These are phyloP conservation scores for Decorospora gaudefroyi DNA, from an alignment of 2,329 filamentous ascomycete species.

Conservation along the genomic window DNA sequence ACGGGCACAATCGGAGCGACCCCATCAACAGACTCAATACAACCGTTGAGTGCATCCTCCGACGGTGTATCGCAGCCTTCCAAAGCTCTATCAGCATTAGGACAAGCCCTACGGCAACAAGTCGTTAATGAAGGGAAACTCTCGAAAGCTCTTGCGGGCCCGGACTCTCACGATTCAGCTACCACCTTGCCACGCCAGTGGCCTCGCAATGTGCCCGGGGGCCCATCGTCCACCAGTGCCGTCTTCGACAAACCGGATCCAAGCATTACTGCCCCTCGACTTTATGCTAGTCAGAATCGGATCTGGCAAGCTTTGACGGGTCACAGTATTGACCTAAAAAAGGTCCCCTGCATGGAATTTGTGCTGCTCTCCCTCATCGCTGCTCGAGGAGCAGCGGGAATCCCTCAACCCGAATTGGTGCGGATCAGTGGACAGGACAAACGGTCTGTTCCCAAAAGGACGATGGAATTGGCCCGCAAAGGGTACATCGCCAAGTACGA, in stretches of 20 bases:
- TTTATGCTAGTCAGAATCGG: conserved; percentile 58
- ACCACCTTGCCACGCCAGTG: conserved; percentile 2
- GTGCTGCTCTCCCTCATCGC: conserved; percentile 63
- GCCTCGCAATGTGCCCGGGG: conserved; percentile 20
- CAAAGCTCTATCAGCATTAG: conserved; percentile 19
- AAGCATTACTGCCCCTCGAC: conserved; percentile 29
- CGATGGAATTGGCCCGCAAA: conserved; percentile 59
- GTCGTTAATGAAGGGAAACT: conserved; percentile 15
- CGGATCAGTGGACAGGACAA: conserved; percentile 65
- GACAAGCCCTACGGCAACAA: conserved; percentile 27
- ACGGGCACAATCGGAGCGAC: conserved; percentile 7
- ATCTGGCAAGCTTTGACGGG: conserved; percentile 65
- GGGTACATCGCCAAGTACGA: conserved; percentile 64
- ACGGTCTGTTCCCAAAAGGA: conserved; percentile 65
- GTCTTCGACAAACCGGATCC: conserved; percentile 36
- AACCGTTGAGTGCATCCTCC: not conserved
- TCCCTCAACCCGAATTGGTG: conserved; percentile 62
- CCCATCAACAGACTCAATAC: not conserved
- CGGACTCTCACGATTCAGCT: not conserved
- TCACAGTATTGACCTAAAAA: conserved; percentile 61
- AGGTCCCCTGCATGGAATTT: conserved; percentile 61
- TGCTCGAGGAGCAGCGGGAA: conserved; percentile 57
- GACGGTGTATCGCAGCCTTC: conserved; percentile 14
- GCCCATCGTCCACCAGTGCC: conserved; percentile 11
- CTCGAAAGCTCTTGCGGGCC: not conserved